A percentile compares a stretch with the other conserved stretches of the same genome.
Conservation (phyloP, 2,329 filamentous ascomycete genomes). For the Curvularia sp. region DNA sequence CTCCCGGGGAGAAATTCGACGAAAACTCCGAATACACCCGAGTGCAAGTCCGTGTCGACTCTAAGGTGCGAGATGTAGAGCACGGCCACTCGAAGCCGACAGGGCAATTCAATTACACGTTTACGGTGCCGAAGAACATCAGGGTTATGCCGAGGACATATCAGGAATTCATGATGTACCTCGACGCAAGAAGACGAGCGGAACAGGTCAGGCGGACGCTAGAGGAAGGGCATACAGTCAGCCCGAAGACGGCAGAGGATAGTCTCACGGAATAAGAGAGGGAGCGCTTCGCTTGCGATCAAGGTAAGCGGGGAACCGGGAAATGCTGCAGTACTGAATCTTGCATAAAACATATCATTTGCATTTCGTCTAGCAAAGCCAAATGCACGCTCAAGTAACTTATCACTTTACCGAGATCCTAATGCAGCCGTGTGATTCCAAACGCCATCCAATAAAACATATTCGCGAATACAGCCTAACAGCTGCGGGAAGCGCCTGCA, state of each 20-base stretch:
- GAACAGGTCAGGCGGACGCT: slow-evolving; percentile 55
- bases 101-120: slow-evolving; percentile 79
- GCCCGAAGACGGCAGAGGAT: slow-evolving; percentile 42
- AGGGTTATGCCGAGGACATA: slow-evolving; percentile 71
- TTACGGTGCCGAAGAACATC: slow-evolving; percentile 68
- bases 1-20: slow-evolving; percentile 45
- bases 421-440: neutral
- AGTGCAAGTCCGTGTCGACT: slow-evolving; percentile 74
- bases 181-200: slow-evolving; percentile 66
- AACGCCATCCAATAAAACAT: slow-evolving; percentile 5
- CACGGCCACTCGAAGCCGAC: slow-evolving; percentile 72
- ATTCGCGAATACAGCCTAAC: neutral
- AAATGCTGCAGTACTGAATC: neutral
- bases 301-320: neutral
- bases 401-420: neutral
- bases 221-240: slow-evolving; percentile 39
- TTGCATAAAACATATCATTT: neutral
- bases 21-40: slow-evolving; percentile 60
- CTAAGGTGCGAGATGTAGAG: slow-evolving; percentile 75
- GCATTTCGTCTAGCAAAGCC: neutral
- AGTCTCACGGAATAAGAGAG: slow-evolving; percentile 47
- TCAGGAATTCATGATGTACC: slow-evolving; percentile 70
- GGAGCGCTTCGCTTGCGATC: neutral
- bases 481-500: neutral
- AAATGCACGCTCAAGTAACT: slow-evolving; percentile 1